Evolutionary conservation across 257 asterid genomes (phyloP).

Genomic region (Lithospermum erythrorhizon): DNA sequence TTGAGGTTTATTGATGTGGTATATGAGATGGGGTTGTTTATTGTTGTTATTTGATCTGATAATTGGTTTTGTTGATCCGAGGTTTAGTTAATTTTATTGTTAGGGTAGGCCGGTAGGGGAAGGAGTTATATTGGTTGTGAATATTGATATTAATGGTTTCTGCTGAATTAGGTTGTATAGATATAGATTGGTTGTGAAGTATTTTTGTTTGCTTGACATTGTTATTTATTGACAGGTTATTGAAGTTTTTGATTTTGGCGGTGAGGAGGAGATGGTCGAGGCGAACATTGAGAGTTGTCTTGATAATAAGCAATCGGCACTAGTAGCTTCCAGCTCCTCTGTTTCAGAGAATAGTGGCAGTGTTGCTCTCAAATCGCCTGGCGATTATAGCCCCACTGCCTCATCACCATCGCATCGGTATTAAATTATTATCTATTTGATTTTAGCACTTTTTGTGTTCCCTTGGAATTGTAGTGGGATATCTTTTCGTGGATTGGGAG

Average conservation of each 20-base stretch:
- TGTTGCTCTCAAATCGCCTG: slow-evolving; percentile 48
- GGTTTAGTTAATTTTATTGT: slow-evolving; percentile 18
- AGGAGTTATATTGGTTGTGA: slow-evolving; percentile 1
- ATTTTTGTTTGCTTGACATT: slow-evolving; percentile 16
- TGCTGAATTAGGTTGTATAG: slow-evolving; percentile 8
- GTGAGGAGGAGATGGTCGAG: slow-evolving; percentile 49
- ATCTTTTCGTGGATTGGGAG: background rate
- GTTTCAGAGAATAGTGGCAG: slow-evolving; percentile 78
- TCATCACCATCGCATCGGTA: slow-evolving; percentile 78
- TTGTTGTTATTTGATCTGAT: slow-evolving; percentile 17
- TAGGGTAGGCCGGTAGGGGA: slow-evolving; percentile 6
- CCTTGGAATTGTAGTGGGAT: slow-evolving; percentile 1
- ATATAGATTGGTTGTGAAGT: slow-evolving; percentile 2
- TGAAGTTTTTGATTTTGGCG: slow-evolving; percentile 28
- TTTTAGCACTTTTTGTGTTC: background rate
- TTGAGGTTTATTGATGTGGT: slow-evolving; percentile 2
- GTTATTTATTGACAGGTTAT: background rate
- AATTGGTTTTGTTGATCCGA: slow-evolving; percentile 29
- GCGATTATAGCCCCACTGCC: slow-evolving; percentile 57
- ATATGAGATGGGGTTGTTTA: slow-evolving; percentile 15
- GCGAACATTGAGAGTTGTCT: slow-evolving; percentile 43
- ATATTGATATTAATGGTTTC: slow-evolving; percentile 17
- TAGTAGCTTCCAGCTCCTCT: slow-evolving; percentile 71
- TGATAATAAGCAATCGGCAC: slow-evolving; percentile 56
- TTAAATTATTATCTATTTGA: slow-evolving; percentile 7